A percentile compares a stretch with the other conserved stretches of the same genome.
phyloP scores from a whole-genome alignment of 2,329 filamentous ascomycete genomes.

The Colletotrichum aenigma region DNA sequence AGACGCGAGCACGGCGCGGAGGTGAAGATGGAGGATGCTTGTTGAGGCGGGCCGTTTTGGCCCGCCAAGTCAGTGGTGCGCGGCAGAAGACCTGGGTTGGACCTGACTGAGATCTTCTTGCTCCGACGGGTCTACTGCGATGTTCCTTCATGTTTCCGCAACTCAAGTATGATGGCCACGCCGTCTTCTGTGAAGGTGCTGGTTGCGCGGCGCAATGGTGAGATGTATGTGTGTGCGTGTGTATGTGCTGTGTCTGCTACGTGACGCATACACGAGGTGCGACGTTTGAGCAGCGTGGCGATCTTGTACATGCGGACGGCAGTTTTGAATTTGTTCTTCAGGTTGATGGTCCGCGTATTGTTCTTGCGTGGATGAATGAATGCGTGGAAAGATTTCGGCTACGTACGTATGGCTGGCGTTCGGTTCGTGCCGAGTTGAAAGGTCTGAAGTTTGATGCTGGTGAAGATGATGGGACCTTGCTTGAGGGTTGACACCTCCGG shows the following conservation, averaged over 20 bases:
- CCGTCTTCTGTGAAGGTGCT: not conserved
- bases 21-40: not conserved
- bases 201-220: not conserved
- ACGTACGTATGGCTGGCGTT: not conserved
- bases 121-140: not conserved
- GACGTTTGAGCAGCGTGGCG: not conserved
- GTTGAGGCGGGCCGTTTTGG: accelerated
- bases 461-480: not conserved
- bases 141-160: not conserved
- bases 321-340: not conserved
- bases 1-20: not conserved
- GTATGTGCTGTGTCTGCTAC: not conserved
- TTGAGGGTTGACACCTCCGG: not conserved
- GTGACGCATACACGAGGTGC: not conserved
- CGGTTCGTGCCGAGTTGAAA: not conserved
- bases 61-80: not conserved
- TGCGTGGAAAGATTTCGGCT: not conserved
- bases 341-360: not conserved
- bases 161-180: not conserved
- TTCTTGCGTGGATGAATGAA: not conserved
- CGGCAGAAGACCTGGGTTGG: not conserved
- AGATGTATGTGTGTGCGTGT: not conserved
- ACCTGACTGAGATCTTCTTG: not conserved
- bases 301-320: not conserved
- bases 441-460: not conserved